Evolutionary conservation across 768 basidiomycete genomes (phyloP), one percentile per base, ranked within the genome.

Genomic region (Mycena kentingensis): DNA sequence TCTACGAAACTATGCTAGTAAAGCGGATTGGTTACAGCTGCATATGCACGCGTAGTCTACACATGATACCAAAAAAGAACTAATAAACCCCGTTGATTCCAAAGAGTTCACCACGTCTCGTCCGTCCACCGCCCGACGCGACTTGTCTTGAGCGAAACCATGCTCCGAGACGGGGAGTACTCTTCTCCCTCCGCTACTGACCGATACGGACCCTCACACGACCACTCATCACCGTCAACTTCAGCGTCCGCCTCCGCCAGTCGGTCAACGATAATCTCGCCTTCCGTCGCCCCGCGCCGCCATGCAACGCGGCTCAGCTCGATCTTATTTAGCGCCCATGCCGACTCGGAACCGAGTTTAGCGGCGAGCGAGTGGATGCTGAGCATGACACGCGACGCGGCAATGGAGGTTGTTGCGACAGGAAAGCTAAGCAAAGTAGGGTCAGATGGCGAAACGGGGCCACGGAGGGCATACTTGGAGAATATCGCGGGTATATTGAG

Each of bases 241-340:
- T 44, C 45, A 21, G 10, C 8, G 13, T 22, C 16, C 16, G 41
- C 31, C 51, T 28, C 4, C 10, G 29, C 18, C 27, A 51, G 44
- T 18, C 49, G 34, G 41, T 72, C 72, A 6, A 73, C 64, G 41
- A 72, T 65, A 18, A 77, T 63, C 51, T 77, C 76, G 13, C 74
- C 70, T 35, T 71, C 70, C 25, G 56, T 67, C 7, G 57, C 55
- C 7, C 75, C 76, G 11, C 25, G 62, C 22, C 65, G 68, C 71
- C 74, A 76, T 1, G 60, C 67, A 3, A 79, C 70, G 22, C 77
- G 74, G 34, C 70, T 73, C 22, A 79, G 66, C 61, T 79, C 77
- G 5, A 73, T 70, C 52, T 74, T 70, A 58, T 68, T 77, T 21
- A 80, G 67, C 7, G 78, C 63, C 76, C 73, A 77, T 11, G 68